Evolutionary conservation across 257 asterid genomes (phyloP), one percentile per base, ranked within the genome.

Genomic region (Solanum bulbocastanum): DNA sequence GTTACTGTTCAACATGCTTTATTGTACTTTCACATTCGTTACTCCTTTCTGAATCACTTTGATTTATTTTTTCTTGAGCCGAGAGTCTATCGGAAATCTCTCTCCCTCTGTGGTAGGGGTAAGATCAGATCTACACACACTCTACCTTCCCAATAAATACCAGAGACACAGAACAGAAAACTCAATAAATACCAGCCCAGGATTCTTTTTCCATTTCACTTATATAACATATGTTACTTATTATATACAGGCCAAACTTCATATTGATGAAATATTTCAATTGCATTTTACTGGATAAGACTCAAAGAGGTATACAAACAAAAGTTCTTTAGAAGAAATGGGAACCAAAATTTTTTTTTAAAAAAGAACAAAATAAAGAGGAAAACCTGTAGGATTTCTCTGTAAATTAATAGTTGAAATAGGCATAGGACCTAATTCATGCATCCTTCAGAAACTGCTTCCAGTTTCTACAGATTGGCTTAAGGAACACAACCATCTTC

Each of bases 401-500:
- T 36, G 82, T 35, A 36, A 81, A 81, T 15, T 46, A 75, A 49
- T 71, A 33, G 20, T 30, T 37, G 83, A 42, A 56, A 37, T 20
- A 16, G 46, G 30, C 66, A 56, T 58, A 87, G 22, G 56, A 79
- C 71, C 71, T 62, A 62, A 62, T n/a, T 83, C 33, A 62, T 35
- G 42, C n/a, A 69, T 30, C 32, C 42, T 73, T 93, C 88, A 93
- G 92, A 92, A 93, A 90, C 92, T 84, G 88, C 92, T 92, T 60
- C 91, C 95, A 84, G 94, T 90, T 87, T 91, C 95, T 74, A 90
- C 82, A 16, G 95, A 93, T 44, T 89, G 93, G 90, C 69, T 93
- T 40, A 95, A 92, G 44, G 98, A 93, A 88, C 98, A 94, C 69
- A 94, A 62, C 98, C 98, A 94, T 86, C 93, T 92, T 87, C 96